Conservation (phyloP, 208 protist species). For the Crithidia brevicula region DNA sequence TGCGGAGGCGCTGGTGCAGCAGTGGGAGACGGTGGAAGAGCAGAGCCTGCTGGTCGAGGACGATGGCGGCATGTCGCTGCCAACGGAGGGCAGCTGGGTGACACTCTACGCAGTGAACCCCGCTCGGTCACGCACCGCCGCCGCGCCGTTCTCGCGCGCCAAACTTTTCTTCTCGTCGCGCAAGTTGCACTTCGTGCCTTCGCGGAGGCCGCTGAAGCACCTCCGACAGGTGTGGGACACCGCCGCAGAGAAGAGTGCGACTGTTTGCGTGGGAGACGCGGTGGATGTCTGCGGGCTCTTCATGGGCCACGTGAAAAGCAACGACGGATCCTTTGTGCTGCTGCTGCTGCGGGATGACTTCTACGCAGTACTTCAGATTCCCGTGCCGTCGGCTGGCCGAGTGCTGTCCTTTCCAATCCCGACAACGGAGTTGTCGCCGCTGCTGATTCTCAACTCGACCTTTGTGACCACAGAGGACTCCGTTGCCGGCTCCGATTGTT, state of each 20-base stretch:
- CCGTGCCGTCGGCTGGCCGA: conserved; percentile 37
- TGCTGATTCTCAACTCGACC: conserved; percentile 63
- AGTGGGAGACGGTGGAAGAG: conserved; percentile 61
- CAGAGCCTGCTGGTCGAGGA: conserved; percentile 17
- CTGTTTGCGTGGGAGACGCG: conserved; percentile 36
- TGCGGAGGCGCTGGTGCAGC: conserved; percentile 71
- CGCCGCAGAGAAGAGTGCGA: conserved; percentile 2
- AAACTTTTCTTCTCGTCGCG: conserved; percentile 73
- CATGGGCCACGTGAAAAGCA: conserved; percentile 33
- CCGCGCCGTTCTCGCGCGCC: conserved; percentile 60
- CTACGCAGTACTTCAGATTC: conserved; percentile 70
- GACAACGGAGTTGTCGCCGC: conserved; percentile 21
- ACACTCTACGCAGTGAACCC: conserved; percentile 74
- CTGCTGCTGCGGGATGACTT: conserved; percentile 43
- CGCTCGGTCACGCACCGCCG: conserved; percentile 45
- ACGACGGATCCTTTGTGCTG: conserved; percentile 43
- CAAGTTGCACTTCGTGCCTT: conserved; percentile 51
- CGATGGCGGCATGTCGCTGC: conserved; percentile 39
- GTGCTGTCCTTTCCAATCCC: conserved; percentile 47
- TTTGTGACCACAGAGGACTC: conserved; percentile 60
- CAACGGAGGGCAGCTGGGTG: conserved; percentile 51
- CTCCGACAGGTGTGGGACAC: conserved; percentile 20
- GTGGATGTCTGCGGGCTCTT: conserved; percentile 66
- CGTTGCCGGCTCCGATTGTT: conserved; percentile 66
- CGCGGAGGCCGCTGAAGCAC: conserved; percentile 25